Evolutionary conservation across 805 yeast species (phyloP).

Genomic region (Spathaspora passalidarum): DNA sequence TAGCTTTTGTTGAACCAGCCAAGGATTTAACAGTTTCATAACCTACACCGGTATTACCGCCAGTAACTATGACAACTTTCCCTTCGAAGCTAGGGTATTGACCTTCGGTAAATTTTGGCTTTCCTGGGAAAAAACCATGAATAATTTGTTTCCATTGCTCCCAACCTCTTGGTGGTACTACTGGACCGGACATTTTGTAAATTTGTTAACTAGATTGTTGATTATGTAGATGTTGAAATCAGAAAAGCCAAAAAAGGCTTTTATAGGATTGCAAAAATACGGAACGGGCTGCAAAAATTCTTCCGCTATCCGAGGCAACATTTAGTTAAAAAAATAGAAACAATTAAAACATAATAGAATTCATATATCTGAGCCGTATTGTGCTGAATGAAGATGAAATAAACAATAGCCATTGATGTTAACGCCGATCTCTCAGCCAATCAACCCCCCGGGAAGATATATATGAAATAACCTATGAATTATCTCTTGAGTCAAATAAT

Average conservation of each 20-base stretch:
- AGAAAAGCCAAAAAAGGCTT: background rate
- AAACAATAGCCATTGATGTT: too few species aligned
- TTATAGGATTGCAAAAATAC: conserved; percentile 1
- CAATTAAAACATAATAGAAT: too few species aligned
- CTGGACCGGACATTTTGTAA: conserved; percentile 1
- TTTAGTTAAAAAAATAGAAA: too few species aligned
- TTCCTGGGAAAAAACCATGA: conserved; percentile 10
- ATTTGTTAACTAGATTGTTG: background rate
- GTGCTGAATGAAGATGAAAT: too few species aligned
- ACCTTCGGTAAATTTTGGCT: conserved; percentile 8
- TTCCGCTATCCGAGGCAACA: too few species aligned
- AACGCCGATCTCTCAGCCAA: too few species aligned
- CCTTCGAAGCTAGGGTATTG: conserved; percentile 30
- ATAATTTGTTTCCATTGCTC: conserved; percentile 6
- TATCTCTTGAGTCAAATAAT: too few species aligned
- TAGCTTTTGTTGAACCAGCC: conserved; percentile 25
- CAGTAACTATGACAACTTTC: conserved; percentile 39
- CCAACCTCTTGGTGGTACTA: conserved; percentile 4
- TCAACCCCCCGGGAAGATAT: too few species aligned
- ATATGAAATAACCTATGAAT: too few species aligned
- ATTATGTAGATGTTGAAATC: background rate
- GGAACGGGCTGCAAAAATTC: too few species aligned
- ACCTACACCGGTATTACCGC: conserved; percentile 36
- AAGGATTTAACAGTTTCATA: conserved; percentile 28
- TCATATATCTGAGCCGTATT: too few species aligned